These are phyloP conservation scores for Fusarium nanum DNA, from an alignment of 2,329 filamentous ascomycete genomes.

Conservation along the genomic window DNA sequence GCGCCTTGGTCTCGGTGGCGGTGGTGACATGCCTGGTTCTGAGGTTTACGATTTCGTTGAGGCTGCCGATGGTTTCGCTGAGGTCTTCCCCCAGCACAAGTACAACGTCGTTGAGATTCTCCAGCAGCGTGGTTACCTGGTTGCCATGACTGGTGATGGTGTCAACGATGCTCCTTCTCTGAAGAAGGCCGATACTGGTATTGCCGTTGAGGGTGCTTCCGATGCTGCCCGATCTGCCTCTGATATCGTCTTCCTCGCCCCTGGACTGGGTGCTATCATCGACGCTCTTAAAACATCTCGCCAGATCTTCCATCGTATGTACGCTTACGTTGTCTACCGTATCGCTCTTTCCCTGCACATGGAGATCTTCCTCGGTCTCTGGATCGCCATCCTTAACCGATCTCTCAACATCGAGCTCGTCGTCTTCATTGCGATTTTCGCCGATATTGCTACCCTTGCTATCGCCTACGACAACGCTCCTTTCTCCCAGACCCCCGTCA, in stretches of 20 bases:
- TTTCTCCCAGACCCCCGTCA: constrained; percentile 86
- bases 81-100: constrained; percentile 96
- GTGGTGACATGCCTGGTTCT: constrained; percentile 92
- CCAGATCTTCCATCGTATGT: constrained; percentile 97
- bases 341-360: constrained; percentile 92
- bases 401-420: constrained; percentile 87
- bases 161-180: constrained; percentile 93
- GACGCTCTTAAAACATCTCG: constrained; percentile 92
- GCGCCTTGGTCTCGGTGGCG: constrained; percentile 88
- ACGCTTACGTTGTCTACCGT: constrained; percentile 95
- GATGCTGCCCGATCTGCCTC: constrained; percentile 91
- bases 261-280: constrained; percentile 91
- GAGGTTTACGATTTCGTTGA: constrained; percentile 97
- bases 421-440: constrained; percentile 94
- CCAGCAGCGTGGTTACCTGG: constrained; percentile 91
- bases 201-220: constrained; percentile 91
- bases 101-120: constrained; percentile 81
- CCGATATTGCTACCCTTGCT: constrained; percentile 89
- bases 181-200: constrained; percentile 96
- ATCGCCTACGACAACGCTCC: constrained; percentile 95
- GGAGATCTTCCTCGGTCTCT: constrained; percentile 90
- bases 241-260: constrained; percentile 93
- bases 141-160: constrained; percentile 96
- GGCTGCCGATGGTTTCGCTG: constrained; percentile 93
- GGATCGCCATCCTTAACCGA: constrained; percentile 89